phyloP scores from a whole-genome alignment of 352 stramenopile genomes.

The Phytopythium vexans region DNA sequence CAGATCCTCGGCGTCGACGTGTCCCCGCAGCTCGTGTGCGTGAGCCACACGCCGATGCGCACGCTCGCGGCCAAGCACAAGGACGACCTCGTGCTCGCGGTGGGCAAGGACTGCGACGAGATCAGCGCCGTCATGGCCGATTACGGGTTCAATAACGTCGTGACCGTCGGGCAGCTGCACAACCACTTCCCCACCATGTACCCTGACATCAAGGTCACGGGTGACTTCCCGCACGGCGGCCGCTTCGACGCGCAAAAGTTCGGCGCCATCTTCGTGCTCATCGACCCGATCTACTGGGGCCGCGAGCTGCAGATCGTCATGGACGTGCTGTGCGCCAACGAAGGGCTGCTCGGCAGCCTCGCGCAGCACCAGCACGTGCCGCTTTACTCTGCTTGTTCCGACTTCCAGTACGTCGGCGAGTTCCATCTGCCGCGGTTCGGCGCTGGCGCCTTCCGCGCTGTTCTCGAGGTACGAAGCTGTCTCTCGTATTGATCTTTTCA shows the following conservation, averaged over 20 bases:
- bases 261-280: conserved; percentile 70
- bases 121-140: conserved; percentile 58
- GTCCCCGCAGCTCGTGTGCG: conserved; percentile 42
- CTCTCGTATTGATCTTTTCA: neutral
- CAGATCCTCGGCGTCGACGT: conserved; percentile 63
- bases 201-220: conserved; percentile 63
- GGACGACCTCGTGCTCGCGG: conserved; percentile 72
- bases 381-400: conserved; percentile 83
- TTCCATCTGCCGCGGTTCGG: conserved; percentile 82
- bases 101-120: conserved; percentile 76
- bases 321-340: conserved; percentile 62
- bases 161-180: conserved; percentile 75
- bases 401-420: conserved; percentile 87
- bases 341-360: conserved; percentile 42
- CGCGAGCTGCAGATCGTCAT: conserved; percentile 75
- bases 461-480: conserved; percentile 43
- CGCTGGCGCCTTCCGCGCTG: conserved; percentile 73
- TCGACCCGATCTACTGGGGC: conserved; percentile 77
- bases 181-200: conserved; percentile 80
- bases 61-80: conserved; percentile 55
- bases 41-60: conserved; percentile 85
- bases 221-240: conserved; percentile 30
- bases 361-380: conserved; percentile 58
- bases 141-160: conserved; percentile 83
- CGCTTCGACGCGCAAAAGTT: conserved; percentile 56